Percentiles rank a stretch among this genome's conserved stretches.
These are phyloP conservation scores for Neurospora tetrasperma DNA, from an alignment of 495 filamentous ascomycete genomes.

Conservation along the genomic window DNA sequence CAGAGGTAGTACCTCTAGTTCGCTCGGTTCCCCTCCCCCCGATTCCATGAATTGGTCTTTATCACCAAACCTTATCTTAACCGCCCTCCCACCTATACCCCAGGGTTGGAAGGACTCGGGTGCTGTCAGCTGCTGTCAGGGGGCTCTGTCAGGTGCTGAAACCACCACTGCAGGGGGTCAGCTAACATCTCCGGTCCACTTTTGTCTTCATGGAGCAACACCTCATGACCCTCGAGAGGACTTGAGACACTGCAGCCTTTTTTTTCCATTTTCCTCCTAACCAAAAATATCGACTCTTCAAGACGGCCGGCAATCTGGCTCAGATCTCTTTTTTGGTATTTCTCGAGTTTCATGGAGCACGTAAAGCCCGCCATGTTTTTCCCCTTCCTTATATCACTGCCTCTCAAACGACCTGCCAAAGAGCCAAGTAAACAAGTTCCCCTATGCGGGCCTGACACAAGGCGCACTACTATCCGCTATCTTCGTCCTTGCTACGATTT, in stretches of 20 bases:
- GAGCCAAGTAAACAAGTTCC: neutral
- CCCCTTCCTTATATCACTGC: neutral
- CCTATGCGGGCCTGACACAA: constrained; percentile 29
- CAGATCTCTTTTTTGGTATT: neutral
- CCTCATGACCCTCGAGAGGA: neutral
- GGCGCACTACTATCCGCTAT: constrained; percentile 37
- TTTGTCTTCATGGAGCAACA: neutral
- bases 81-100: neutral
- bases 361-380: neutral
- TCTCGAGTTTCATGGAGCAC: neutral
- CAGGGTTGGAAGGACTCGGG: neutral
- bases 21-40: neutral
- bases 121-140: neutral
- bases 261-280: neutral
- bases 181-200: neutral
- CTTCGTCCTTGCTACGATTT: constrained; percentile 39
- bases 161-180: neutral
- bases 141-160: neutral
- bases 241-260: neutral
- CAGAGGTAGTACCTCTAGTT: neutral
- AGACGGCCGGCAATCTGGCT: neutral
- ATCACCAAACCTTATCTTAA: neutral
- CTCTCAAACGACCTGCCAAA: neutral
- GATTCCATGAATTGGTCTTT: neutral
- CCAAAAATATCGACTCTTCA: neutral